Percentiles rank a stretch among this genome's conserved stretches.
phyloP scores from a whole-genome alignment of 2,329 filamentous ascomycete species.

The Diaporthe nobilis region DNA sequence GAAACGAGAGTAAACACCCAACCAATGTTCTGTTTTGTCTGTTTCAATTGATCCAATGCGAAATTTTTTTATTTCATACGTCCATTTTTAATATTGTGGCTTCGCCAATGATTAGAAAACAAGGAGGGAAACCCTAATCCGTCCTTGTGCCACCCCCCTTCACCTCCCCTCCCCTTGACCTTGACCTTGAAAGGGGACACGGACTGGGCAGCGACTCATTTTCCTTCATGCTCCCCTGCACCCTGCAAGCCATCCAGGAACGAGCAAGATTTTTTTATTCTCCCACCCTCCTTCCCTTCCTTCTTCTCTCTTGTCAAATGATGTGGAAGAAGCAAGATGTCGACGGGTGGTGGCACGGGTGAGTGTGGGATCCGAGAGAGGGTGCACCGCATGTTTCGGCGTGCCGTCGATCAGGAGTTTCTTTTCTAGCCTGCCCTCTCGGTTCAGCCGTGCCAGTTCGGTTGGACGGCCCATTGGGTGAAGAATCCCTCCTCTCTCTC shows the following conservation, averaged over 20 bases:
- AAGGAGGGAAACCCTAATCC: constrained; percentile 25
- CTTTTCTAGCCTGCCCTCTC: constrained; percentile 8
- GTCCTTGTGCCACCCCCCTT: constrained; percentile 12
- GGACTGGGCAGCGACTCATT: constrained; percentile 10
- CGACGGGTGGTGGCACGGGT: constrained; percentile 8
- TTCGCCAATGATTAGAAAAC: constrained; percentile 15
- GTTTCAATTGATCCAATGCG: constrained; percentile 31
- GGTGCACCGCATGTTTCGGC: constrained; percentile 18
- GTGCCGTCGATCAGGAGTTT: constrained; percentile 29
- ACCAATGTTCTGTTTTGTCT: constrained; percentile 11
- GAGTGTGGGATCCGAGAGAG: constrained; percentile 5
- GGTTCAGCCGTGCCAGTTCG: background rate
- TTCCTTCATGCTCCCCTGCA: constrained; percentile 16
- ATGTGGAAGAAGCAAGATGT: background rate
- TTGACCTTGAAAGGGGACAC: constrained; percentile 3
- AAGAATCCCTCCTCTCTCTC: no score
- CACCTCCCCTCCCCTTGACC: background rate
- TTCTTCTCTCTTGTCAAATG: background rate
- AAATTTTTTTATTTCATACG: background rate
- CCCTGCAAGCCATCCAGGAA: constrained; percentile 19
- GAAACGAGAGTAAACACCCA: background rate
- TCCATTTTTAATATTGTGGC: constrained; percentile 19
- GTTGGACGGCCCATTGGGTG: no score
- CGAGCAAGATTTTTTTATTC: background rate
- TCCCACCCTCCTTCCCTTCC: background rate